These are phyloP conservation scores for Phycomyces nitens DNA, from an alignment of 192 early-diverging fungal species.

Conservation along the genomic window DNA sequence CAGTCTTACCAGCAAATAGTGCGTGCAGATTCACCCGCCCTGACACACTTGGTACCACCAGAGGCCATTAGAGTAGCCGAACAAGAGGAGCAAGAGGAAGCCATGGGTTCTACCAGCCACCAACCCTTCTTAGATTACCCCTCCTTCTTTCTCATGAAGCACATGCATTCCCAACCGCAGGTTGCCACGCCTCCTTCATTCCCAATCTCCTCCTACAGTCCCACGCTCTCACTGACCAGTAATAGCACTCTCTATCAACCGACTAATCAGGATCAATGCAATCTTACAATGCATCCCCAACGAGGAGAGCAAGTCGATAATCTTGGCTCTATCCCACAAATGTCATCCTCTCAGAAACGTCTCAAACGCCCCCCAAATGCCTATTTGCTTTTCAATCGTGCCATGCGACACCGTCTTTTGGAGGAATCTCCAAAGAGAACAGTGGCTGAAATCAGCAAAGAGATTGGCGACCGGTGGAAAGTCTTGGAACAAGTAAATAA, in stretches of 20 bases:
- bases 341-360: constrained; percentile 17
- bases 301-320: background rate
- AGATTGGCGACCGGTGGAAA: constrained; percentile 54
- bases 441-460: constrained; percentile 54
- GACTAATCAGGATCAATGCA: background rate
- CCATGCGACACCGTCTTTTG: constrained; percentile 54
- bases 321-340: background rate
- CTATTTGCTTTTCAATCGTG: constrained; percentile 58
- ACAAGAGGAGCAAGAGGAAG: constrained; percentile 31
- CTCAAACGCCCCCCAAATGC: constrained; percentile 60
- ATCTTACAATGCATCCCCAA: background rate
- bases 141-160: constrained; percentile 22
- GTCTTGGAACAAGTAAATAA: constrained; percentile 35
- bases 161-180: constrained; percentile 5
- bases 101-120: constrained; percentile 9
- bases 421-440: constrained; percentile 53
- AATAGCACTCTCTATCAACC: background rate
- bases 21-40: constrained; percentile 39
- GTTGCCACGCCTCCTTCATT: background rate
- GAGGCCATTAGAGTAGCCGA: constrained; percentile 31
- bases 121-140: constrained; percentile 20
- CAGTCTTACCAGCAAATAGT: background rate
- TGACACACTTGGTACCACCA: constrained; percentile 28
- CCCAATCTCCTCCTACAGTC: background rate
- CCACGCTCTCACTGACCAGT: background rate